Evolutionary conservation across 129 eudicot genomes (phyloP).

Genomic region (Lactuca sativa): DNA sequence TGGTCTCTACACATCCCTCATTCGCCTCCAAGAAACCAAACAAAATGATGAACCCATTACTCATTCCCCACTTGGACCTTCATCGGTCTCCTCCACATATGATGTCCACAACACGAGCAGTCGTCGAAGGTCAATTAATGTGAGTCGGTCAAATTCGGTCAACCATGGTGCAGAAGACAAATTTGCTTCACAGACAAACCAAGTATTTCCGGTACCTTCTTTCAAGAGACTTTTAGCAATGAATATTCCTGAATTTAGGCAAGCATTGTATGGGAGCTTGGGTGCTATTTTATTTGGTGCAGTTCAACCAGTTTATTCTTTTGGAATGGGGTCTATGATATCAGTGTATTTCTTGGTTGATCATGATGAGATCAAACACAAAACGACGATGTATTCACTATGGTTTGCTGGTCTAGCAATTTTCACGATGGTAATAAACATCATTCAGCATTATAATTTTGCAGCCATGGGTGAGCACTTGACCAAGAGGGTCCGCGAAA

Average conservation of each 20-base stretch:
- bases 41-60: conserved; percentile 10
- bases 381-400: conserved; percentile 60
- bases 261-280: conserved; percentile 58
- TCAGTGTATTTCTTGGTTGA: conserved; percentile 71
- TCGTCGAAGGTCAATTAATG: conserved; percentile 27
- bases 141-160: conserved; percentile 48
- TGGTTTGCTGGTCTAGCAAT: conserved; percentile 68
- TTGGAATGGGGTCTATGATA: conserved; percentile 83
- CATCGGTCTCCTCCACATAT: background rate
- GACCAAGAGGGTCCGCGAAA: conserved; percentile 84
- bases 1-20: conserved; percentile 55
- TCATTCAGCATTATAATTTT: conserved; percentile 76
- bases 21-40: conserved; percentile 55
- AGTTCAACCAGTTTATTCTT: conserved; percentile 76
- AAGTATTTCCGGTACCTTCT: conserved; percentile 60
- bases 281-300: conserved; percentile 78
- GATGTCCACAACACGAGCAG: conserved; percentile 45
- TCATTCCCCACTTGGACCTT: background rate
- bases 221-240: conserved; percentile 77
- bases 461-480: conserved; percentile 93
- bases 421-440: conserved; percentile 54
- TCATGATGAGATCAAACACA: conserved; percentile 61
- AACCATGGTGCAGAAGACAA: conserved; percentile 32
- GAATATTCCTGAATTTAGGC: conserved; percentile 87
- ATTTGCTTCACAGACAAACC: background rate